Conservation (phyloP, 2,329 filamentous ascomycete genomes). For the Thyridium curvatum region DNA sequence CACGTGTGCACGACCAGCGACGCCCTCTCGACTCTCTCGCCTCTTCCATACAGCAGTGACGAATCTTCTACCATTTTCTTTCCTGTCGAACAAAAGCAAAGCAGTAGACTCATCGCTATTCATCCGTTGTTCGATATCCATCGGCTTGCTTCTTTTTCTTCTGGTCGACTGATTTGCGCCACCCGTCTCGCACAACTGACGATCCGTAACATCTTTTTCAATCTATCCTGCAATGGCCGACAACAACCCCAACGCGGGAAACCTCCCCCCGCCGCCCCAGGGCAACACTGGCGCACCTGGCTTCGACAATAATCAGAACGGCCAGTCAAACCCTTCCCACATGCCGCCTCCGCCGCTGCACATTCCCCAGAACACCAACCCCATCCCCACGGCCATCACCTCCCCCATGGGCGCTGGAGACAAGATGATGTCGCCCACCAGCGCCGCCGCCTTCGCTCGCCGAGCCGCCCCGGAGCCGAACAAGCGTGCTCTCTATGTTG, state of each 20-base stretch:
- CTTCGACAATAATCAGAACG: constrained; percentile 70
- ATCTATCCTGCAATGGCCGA: constrained; percentile 64
- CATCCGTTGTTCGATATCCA: not conserved
- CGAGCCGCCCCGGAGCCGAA: constrained; percentile 96
- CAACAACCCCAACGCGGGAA: constrained; percentile 55
- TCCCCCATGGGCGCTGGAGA: constrained; percentile 72
- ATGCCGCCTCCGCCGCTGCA: constrained; percentile 89
- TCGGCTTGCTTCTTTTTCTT: not conserved
- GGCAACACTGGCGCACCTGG: constrained; percentile 65
- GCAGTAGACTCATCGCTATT: too few relatives aligned
- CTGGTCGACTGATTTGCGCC: not conserved
- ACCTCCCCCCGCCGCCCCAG: constrained; percentile 66
- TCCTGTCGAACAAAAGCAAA: too few relatives aligned
- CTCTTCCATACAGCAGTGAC: too few relatives aligned
- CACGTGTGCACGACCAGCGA: too few relatives aligned
- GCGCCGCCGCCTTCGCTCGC: constrained; percentile 72
- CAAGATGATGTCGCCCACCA: constrained; percentile 76
- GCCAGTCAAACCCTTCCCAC: constrained; percentile 63
- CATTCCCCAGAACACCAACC: constrained; percentile 94
- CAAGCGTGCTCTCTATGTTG: constrained; percentile 94
- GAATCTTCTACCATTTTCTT: too few relatives aligned
- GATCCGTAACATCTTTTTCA: constrained; percentile 7
- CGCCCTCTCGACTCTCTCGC: too few relatives aligned
- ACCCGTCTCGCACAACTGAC: not conserved
- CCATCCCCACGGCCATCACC: constrained; percentile 86